phyloP scores from a whole-genome alignment of 192 early-diverging fungal species.

The Fimicolochytrium jonesii region DNA sequence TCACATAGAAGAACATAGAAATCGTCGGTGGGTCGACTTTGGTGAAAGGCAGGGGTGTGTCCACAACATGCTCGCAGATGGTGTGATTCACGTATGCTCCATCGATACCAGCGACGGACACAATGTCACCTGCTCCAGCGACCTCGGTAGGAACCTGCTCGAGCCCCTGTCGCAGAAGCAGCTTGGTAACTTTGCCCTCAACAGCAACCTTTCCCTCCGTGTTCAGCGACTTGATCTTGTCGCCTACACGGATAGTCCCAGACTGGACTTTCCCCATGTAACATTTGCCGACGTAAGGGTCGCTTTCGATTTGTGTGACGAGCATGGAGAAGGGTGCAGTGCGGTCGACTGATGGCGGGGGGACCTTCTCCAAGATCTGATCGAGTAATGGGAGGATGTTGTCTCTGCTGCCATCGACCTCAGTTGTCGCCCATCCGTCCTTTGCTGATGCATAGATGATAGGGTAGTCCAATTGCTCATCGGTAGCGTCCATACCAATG shows the following conservation, averaged over 20 bases:
- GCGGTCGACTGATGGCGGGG: slow-evolving; percentile 61
- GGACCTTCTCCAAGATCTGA: slow-evolving; percentile 65
- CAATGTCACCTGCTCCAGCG: slow-evolving; percentile 80
- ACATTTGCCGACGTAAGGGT: slow-evolving; percentile 79
- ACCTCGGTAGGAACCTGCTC: slow-evolving; percentile 60
- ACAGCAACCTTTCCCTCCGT: slow-evolving; percentile 62
- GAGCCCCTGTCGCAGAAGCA: slow-evolving; percentile 70
- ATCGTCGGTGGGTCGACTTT: slow-evolving; percentile 84
- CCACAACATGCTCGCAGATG: slow-evolving; percentile 57
- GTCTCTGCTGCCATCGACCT: slow-evolving; percentile 38
- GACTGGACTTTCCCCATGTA: slow-evolving; percentile 71
- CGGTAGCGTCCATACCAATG: slow-evolving; percentile 68
- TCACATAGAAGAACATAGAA: slow-evolving; percentile 80
- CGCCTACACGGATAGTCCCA: slow-evolving; percentile 66
- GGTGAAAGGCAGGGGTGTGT: slow-evolving; percentile 64
- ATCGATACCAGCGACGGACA: slow-evolving; percentile 71
- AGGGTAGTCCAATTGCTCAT: slow-evolving; percentile 77
- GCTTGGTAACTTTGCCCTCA: slow-evolving; percentile 68
- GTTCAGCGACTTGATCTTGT: slow-evolving; percentile 69
- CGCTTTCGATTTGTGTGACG: slow-evolving; percentile 81
- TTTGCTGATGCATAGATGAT: slow-evolving; percentile 76
- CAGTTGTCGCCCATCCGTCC: slow-evolving; percentile 72
- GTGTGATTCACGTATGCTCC: slow-evolving; percentile 77
- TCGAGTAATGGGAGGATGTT: slow-evolving; percentile 63
- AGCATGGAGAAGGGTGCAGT: slow-evolving; percentile 71